Evolutionary conservation across 805 yeast genomes (phyloP).

Genomic region (Teunomyces lycoperdinae): DNA sequence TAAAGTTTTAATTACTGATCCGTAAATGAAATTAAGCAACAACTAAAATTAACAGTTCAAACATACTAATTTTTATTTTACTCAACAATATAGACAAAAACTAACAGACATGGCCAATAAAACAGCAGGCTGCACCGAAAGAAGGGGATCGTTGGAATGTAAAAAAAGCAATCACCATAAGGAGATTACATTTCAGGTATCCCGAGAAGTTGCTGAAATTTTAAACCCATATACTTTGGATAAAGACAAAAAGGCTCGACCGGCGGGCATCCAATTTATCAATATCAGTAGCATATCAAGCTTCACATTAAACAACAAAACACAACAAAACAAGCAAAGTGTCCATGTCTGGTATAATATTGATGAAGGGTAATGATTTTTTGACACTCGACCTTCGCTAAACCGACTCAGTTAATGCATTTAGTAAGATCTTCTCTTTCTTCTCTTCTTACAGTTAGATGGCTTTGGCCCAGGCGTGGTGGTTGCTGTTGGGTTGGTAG

Average conservation of each 20-base stretch:
- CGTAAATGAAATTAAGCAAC: too few relatives aligned
- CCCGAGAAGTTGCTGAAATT: not conserved
- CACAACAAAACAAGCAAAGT: not conserved
- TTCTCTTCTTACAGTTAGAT: constrained; percentile 14
- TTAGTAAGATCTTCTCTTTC: constrained; percentile 27
- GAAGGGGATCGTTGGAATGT: not conserved
- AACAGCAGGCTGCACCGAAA: constrained; percentile 3
- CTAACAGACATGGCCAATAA: not conserved
- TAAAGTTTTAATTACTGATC: too few relatives aligned
- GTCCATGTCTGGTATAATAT: constrained; percentile 1
- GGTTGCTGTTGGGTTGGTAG: constrained; percentile 12
- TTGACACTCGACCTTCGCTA: not conserved
- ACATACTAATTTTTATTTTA: not conserved
- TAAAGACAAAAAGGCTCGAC: not conserved
- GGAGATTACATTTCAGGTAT: not conserved
- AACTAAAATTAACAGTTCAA: not conserved
- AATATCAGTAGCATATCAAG: not conserved
- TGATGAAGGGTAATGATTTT: not conserved
- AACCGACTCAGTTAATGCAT: not conserved
- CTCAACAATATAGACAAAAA: not conserved
- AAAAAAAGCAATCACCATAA: not conserved
- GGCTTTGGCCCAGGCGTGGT: constrained; percentile 7
- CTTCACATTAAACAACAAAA: not conserved
- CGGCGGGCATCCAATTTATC: not conserved
- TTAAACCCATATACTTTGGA: not conserved